Evolutionary conservation across 2,329 filamentous ascomycete genomes (phyloP).

Genomic region (Aspergillus glaucus): DNA sequence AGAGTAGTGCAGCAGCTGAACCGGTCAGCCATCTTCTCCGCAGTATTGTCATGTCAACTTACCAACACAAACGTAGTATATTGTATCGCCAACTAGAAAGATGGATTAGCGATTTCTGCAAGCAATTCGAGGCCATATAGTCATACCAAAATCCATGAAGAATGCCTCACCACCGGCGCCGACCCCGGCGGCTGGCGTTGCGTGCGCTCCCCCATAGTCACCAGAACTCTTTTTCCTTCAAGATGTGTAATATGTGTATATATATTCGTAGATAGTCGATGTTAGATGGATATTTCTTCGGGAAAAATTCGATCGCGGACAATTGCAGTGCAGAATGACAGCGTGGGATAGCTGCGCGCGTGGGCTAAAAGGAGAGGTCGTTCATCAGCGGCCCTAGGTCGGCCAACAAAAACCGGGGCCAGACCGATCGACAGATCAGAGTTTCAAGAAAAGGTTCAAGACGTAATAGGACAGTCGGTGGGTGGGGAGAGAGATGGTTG

Average conservation of each 20-base stretch:
- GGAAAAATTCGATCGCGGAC: no score
- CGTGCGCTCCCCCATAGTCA: constrained; percentile 28
- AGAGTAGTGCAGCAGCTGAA: constrained; percentile 86
- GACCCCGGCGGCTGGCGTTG: constrained; percentile 28
- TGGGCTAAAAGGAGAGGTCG: no score
- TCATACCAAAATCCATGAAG: constrained; percentile 38
- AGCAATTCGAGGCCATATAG: background rate
- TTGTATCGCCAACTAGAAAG: constrained; percentile 36
- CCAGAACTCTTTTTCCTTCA: constrained; percentile 5
- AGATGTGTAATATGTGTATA: constrained; percentile 1
- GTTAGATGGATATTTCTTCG: no score
- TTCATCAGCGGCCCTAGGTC: no score
- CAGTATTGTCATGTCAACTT: constrained; percentile 12
- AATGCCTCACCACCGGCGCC: constrained; percentile 26
- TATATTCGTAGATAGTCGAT: background rate
- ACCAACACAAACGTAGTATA: constrained; percentile 41
- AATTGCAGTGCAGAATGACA: no score
- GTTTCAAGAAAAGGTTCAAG: no score
- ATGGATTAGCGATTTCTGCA: constrained; percentile 2
- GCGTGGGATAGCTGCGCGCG: no score
- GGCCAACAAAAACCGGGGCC: no score
- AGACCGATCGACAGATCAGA: no score
- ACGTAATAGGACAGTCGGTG: no score
- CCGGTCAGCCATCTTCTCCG: background rate
- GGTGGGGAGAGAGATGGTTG: no score